Percentiles rank a stretch among this genome's conserved stretches.
These are phyloP conservation scores for Phytomonas sp. DNA, from an alignment of 208 protist genomes.

Conservation along the genomic window DNA sequence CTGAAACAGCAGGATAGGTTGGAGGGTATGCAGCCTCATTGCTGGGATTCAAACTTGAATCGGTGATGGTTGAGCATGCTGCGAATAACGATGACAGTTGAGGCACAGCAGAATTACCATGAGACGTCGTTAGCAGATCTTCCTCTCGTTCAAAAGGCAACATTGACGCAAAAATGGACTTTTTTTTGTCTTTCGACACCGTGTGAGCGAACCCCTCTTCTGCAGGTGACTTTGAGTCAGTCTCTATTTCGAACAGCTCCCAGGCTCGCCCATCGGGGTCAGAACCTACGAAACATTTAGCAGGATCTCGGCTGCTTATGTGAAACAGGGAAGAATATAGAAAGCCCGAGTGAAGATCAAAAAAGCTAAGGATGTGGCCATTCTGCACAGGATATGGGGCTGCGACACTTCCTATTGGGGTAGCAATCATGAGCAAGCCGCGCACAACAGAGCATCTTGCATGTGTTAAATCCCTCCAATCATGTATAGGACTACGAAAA, in stretches of 20 bases:
- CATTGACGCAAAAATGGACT: neutral
- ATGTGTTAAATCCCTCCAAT: conserved; percentile 31
- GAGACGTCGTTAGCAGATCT: neutral
- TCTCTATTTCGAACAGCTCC: conserved; percentile 41
- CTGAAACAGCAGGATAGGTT: neutral
- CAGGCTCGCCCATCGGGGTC: conserved; percentile 29
- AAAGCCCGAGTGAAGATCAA: conserved; percentile 26
- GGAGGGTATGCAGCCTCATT: neutral
- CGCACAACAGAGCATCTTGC: conserved; percentile 22
- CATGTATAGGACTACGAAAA: conserved; percentile 20
- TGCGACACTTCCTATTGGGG: conserved; percentile 17
- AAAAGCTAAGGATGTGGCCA: conserved; percentile 35
- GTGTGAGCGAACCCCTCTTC: neutral
- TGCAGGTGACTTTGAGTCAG: neutral
- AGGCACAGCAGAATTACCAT: neutral
- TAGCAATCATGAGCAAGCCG: conserved; percentile 20
- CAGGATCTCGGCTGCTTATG: conserved; percentile 25
- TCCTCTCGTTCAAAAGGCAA: neutral
- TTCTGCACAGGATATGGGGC: conserved; percentile 22
- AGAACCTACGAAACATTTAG: conserved; percentile 26
- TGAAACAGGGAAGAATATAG: conserved; percentile 27
- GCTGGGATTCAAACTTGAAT: neutral
- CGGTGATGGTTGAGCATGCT: neutral
- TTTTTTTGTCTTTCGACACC: neutral
- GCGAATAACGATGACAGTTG: neutral